A percentile compares a stretch with the other conserved stretches of the same genome.
Evolutionary conservation across 768 basidiomycete genomes (phyloP).

Genomic region (Suillus weaverae): DNA sequence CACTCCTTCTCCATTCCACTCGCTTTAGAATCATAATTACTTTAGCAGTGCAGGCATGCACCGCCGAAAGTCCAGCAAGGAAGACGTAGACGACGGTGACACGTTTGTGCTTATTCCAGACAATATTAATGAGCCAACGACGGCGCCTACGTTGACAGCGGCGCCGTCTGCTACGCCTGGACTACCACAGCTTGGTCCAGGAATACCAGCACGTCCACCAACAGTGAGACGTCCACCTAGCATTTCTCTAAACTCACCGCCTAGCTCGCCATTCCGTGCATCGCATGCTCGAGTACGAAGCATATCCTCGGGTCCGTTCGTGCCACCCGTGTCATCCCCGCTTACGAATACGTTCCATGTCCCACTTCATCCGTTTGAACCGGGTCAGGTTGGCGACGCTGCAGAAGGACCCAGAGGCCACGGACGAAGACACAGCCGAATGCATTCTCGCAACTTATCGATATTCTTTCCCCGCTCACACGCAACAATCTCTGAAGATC

Average conservation of each 20-base stretch:
- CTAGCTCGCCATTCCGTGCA: slow-evolving; percentile 33
- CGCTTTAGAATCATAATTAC: not conserved
- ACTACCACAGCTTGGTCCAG: slow-evolving; percentile 27
- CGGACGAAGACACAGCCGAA: slow-evolving; percentile 57
- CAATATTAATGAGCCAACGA: slow-evolving; percentile 4
- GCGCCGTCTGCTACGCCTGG: slow-evolving; percentile 18
- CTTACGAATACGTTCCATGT: slow-evolving; percentile 21
- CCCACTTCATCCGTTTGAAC: slow-evolving; percentile 20
- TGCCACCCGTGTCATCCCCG: not conserved
- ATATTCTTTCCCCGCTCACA: slow-evolving; percentile 82
- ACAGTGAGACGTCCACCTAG: slow-evolving; percentile 25
- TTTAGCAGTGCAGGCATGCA: slow-evolving; percentile 30
- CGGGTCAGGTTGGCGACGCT: slow-evolving; percentile 23
- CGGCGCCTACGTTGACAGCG: slow-evolving; percentile 10
- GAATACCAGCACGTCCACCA: slow-evolving; percentile 19
- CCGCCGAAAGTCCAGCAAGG: slow-evolving; percentile 47
- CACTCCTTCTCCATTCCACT: slow-evolving; percentile 4
- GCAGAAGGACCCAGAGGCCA: slow-evolving; percentile 15
- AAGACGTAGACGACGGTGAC: slow-evolving; percentile 32
- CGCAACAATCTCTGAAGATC: slow-evolving; percentile 68
- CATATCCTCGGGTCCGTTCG: slow-evolving; percentile 32
- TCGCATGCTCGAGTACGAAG: slow-evolving; percentile 35
- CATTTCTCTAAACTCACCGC: slow-evolving; percentile 24
- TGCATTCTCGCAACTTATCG: slow-evolving; percentile 91
- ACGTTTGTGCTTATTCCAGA: not conserved